Conservation (phyloP, 2,329 filamentous ascomycete genomes). For the Bretziella fagacearum region DNA sequence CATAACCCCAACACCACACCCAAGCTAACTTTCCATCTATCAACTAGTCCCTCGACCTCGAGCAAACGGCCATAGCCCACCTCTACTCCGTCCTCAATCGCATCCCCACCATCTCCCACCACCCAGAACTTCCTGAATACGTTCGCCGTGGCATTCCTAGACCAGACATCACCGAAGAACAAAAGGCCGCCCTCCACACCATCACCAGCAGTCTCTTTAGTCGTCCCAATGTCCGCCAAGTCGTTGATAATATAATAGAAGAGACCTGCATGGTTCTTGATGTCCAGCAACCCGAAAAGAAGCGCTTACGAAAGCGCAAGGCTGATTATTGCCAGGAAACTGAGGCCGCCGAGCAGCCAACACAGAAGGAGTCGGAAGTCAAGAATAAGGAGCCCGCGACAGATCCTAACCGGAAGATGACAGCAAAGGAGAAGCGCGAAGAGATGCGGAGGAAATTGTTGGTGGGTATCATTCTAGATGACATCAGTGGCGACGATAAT, state of each 20-base stretch:
- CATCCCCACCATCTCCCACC: slow-evolving; percentile 35
- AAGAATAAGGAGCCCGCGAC: slow-evolving; percentile 16
- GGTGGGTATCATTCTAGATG: slow-evolving; percentile 13
- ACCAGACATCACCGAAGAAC: slow-evolving; percentile 34
- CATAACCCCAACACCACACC: not conserved
- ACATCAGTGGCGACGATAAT: slow-evolving; percentile 20
- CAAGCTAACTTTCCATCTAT: slow-evolving; percentile 8
- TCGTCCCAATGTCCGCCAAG: slow-evolving; percentile 31
- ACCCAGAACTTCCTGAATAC: slow-evolving; percentile 32
- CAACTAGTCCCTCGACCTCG: slow-evolving; percentile 41
- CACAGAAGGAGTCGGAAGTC: slow-evolving; percentile 14
- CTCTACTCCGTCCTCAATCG: slow-evolving; percentile 37
- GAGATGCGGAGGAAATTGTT: slow-evolving; percentile 8
- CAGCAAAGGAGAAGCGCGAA: slow-evolving; percentile 3
- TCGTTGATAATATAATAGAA: slow-evolving; percentile 31
- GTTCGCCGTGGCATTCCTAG: slow-evolving; percentile 32
- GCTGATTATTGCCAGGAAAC: slow-evolving; percentile 18
- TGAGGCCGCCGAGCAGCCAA: slow-evolving; percentile 18
- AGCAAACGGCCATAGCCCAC: slow-evolving; percentile 39
- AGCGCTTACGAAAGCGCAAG: slow-evolving; percentile 20
- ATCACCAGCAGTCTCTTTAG: slow-evolving; percentile 43
- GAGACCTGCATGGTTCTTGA: slow-evolving; percentile 33
- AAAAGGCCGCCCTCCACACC: slow-evolving; percentile 36
- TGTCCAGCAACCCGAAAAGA: slow-evolving; percentile 31
- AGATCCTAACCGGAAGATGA: slow-evolving; percentile 19